Base-by-base conservation (phyloP, 2,329 filamentous ascomycete species). In the Xylaria polymorpha region DNA sequence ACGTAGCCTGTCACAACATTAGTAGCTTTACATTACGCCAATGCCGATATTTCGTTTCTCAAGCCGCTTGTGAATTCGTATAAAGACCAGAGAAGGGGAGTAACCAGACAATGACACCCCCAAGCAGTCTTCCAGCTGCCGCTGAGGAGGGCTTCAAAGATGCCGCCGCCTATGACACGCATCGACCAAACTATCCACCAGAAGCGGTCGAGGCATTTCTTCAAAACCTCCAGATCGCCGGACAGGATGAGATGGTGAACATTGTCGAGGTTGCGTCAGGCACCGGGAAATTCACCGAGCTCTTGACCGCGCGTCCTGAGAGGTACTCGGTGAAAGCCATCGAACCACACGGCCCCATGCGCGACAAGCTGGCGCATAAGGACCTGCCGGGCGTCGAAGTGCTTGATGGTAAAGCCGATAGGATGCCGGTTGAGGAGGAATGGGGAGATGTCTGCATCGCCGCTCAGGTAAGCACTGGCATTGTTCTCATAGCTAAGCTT, bases 261-360 rank as follows among this genome's bases (percentile, higher is more conserved):
- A 80, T 92, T 48, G 77, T 92, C 29, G 91, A 93, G 76, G 81
- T 93, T 20, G 91, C 86, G 1, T 88, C 90, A 3, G 90, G 91
- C 0, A 92, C 90, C 0, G 91, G 91, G 32, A 92, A 92, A 75
- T 90, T 92, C 75, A 92, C 91, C 0, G 88, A 90, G 77, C 74
- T 85, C 20, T 82, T 94, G 41, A 86, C 88, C 7, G 81, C 78
- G 15, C 82, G 90, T 37, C 81, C 84, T 0, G 91, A 93, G 78
- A 76, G 80, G 7, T 92, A 86, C 79, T 76, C 87, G 50, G 82
- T 94, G 70, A 75, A 89, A 55, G 86, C 90, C 56, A 82, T 93
- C 58, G 86, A 92, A 79, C 91, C 91, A 29, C 87, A 92, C 74
- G 81, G 81, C 65, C 85, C 83, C n/a, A 94, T 94, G 91, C 83